Evolutionary conservation across 805 yeast genomes (phyloP), one percentile per base, ranked within the genome.

Genomic region (Kazachstania kunashirensis): DNA sequence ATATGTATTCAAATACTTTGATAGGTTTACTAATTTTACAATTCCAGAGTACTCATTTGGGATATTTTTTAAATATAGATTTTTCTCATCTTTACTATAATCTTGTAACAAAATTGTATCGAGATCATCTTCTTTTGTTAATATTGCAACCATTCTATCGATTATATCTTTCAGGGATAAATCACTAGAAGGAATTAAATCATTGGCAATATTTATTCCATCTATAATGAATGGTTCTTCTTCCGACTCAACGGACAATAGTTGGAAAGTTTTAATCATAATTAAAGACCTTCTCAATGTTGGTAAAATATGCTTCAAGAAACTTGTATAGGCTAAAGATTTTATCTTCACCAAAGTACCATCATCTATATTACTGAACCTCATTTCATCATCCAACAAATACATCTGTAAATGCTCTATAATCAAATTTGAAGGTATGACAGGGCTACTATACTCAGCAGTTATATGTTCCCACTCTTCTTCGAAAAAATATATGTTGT

Each of bases 11-110:
- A 65, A 60, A 42, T 68, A 65, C 11, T 47, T 42, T 10, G 85
- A 80, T 31, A 80, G 52, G 33, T 70, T 69, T 24, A 73, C 62
- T 34, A 79, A 57, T 35, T 69, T 70, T 2, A 74, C 60, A 6
- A 68, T 64, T 10, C 78, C 77, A 5, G 84, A 79, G 43, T 66
- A 74, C 17, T 70, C 77, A 32, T 52, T 39, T 15, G 39, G 38
- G 7, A 40, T 32, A 11, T 45, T 39, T 10, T 16, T 25, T 21
- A 37, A 16, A 13, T 31, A 31, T n/a, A 18, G 17, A 17, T 16
- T 28, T 21, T 9, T 20, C 33, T 19, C n/a, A n/a, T n/a, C n/a
- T n/a, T n/a, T n/a, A n/a, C n/a, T n/a, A n/a, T n/a, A n/a, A n/a
- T n/a, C n/a, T n/a, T n/a, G n/a, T n/a, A n/a, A n/a, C n/a, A n/a